A percentile compares a stretch with the other conserved stretches of the same genome.
phyloP scores from a whole-genome alignment of 169 alveolate species.

The Cryptosporidium ryanae region DNA sequence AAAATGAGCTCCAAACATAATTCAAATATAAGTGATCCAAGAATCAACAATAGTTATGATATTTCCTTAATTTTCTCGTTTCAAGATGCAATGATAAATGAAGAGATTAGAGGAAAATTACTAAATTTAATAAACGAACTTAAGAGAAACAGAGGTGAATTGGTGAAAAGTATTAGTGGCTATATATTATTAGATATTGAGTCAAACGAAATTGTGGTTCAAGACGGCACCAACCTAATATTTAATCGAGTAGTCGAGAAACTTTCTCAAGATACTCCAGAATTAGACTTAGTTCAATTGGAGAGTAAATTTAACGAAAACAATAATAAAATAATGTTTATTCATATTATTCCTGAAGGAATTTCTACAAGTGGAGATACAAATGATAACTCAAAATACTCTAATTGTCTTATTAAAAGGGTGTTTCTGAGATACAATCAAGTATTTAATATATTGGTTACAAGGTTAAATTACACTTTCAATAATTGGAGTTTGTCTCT shows the following conservation, averaged over 20 bases:
- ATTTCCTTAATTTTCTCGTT: no score
- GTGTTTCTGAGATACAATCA: constrained; percentile 26
- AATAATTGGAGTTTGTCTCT: background rate
- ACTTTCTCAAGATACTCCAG: no score
- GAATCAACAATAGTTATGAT: no score
- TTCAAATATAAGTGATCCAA: no score
- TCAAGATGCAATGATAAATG: no score
- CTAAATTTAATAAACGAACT: no score
- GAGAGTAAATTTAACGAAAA: no score
- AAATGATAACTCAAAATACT: constrained; percentile 6
- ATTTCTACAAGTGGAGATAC: background rate
- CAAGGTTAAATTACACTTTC: background rate
- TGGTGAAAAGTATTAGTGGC: background rate
- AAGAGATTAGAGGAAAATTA: no score
- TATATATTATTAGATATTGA: background rate
- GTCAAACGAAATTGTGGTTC: background rate
- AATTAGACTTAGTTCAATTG: no score
- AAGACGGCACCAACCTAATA: no score
- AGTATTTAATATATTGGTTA: constrained; percentile 1
- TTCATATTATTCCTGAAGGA: constrained; percentile 15
- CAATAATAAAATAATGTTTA: background rate
- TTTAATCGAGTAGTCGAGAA: no score
- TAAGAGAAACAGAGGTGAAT: background rate
- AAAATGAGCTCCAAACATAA: no score
- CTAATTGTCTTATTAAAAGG: constrained; percentile 11